Evolutionary conservation across 371 early-diverging fungal genomes (phyloP).

Genomic region (Encephalitozoon romaleae): DNA sequence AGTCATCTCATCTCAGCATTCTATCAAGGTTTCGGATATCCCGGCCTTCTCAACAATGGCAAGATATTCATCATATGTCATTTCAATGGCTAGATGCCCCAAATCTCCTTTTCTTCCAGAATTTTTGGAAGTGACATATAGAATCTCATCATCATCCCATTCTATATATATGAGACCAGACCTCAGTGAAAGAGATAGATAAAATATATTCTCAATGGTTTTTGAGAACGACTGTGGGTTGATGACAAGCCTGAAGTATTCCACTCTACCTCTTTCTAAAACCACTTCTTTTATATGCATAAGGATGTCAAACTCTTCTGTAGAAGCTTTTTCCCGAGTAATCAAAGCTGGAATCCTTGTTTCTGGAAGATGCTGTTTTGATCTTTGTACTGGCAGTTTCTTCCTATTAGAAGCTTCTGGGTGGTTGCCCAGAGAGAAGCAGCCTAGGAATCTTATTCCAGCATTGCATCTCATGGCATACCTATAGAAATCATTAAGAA

Average conservation of each 20-base stretch:
- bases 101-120: neutral
- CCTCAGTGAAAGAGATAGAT: conserved; percentile 56
- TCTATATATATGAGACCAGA: conserved; percentile 33
- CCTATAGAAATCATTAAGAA: neutral
- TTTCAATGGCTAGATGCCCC: conserved; percentile 28
- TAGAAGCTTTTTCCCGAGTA: conserved; percentile 12
- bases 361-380: conserved; percentile 10
- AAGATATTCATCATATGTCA: conserved; percentile 24
- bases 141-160: neutral
- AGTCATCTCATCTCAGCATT: neutral
- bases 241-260: conserved; percentile 43
- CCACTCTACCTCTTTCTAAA: conserved; percentile 20
- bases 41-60: neutral
- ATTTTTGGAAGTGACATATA: neutral
- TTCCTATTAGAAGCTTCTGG: neutral
- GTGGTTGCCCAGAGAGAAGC: neutral
- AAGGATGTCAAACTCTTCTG: conserved; percentile 22
- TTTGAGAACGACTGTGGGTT: conserved; percentile 52
- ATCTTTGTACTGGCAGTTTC: conserved; percentile 7
- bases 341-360: neutral
- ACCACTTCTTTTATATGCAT: conserved; percentile 34
- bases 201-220: conserved; percentile 59
- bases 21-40: neutral
- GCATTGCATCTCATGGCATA: conserved; percentile 5
- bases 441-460: conserved; percentile 8